Base-by-base conservation (phyloP, 75 land plant species). In the Azolla pinnata region DNA sequence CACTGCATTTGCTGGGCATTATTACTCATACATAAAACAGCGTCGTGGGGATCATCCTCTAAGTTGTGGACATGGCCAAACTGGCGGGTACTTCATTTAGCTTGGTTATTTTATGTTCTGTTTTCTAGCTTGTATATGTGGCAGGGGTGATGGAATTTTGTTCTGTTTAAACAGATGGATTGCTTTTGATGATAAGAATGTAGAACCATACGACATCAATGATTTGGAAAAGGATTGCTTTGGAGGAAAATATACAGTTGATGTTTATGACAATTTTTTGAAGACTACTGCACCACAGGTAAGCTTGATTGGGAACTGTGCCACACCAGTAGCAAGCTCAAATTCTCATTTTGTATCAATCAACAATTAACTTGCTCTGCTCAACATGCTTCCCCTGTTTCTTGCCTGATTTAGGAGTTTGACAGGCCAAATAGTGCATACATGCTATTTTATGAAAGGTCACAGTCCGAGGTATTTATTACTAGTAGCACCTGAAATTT, bases 1-100 rank as follows among this genome's bases (percentile, higher is more conserved):
- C 24, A 68, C 71, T 7, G 71, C 71, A 20, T 68, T 68, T 68
- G 71, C 71, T 33, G 71, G 71, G 17, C 71, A 68, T 54, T 68
- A 68, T 31, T 68, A 68, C 33, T 68, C 71, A 24, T 68, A 68
- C 38, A 68, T 68, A 20, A 68, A 62, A 42, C 70, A 68, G 38
- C 64, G 71, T 2, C 56, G 52, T 9, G 67, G 71, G 54, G 71
- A 68, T 30, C 38, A 33, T 54, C 51, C 62, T 38, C 44, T 65
- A 0, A 57, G 44, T 65, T 60, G 67, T 40, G 49, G 61, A 8
- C 32, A 44, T 38, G 67, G 33, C 8, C 63, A 60, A 56, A 65
- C 65, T 65, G 48, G 61, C 62, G 67, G 67, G 67, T 65, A 40
- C n/a, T n/a, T n/a, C n/a, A n/a, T n/a, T n/a, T n/a, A n/a, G n/a